Base-by-base conservation (phyloP, 2,329 filamentous ascomycete genomes). In the Cryoendolithus antarcticus region DNA sequence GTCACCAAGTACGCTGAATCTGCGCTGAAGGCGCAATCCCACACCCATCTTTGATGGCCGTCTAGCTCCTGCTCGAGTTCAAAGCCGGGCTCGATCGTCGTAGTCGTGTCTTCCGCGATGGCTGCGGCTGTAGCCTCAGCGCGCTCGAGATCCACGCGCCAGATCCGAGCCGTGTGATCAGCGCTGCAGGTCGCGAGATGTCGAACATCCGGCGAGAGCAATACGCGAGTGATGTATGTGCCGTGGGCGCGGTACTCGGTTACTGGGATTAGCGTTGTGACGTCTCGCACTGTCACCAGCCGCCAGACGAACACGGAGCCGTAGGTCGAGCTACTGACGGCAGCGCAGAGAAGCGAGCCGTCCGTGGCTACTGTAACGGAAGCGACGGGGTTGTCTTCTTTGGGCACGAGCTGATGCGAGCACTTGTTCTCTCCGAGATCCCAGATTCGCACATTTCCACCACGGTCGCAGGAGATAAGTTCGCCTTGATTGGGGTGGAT, bases 401-500 rank as follows among this genome's bases (percentile, higher is more conserved):
- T 91, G 1, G 91, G 91, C 34, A 95, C 93, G 47, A 98, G 72
- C 63, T 96, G 85, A 61, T 96, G 89, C 0, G 84, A 88, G 68
- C 91, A 98, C 54, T 86, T 93, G 59, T 95, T 96, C 71, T 96
- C 88, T 6, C 86, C 86, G 41, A 98, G 64, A 56, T 98, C 91
- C 91, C 91, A 98, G 46, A 98, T 83, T 31, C 89, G 73, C 44
- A 98, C 86, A 59, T 86, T 93, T 34, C 91, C 91, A 35, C 82
- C 80, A 28, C 89, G 78, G 60, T 98, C 91, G 59, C 89, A 95
- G 60, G 85, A 93, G 56, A 98, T 94, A 45, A 98, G 81, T 66
- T 98, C 91, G 44, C 89, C 91, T 66, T 98, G 91, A 58, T 98
- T 98, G 0, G 91, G 91, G 60, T 98, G 91, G 41, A 98, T 98